Conservation (phyloP, 192 early-diverging fungal genomes). For the Umbelopsis vinacea region DNA sequence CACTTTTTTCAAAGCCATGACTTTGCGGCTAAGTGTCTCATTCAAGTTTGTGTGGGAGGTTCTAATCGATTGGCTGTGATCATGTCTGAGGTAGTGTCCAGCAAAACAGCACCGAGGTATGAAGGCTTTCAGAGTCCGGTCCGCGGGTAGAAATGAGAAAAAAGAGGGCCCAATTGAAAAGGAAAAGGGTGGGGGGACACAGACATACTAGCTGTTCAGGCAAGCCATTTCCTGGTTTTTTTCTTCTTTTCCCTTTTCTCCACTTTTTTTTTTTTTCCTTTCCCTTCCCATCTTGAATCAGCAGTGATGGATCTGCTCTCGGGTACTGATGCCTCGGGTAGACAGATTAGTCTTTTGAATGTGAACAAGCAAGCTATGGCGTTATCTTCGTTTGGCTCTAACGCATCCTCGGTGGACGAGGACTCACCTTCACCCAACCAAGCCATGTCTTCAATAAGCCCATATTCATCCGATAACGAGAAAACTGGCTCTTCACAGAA, state of each 20-base stretch:
- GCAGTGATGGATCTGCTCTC: slow-evolving; percentile 36
- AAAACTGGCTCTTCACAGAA: slow-evolving; percentile 3
- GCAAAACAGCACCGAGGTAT: background rate
- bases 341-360: slow-evolving; percentile 59
- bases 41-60: too few relatives aligned
- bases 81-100: too few relatives aligned
- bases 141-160: slow-evolving; percentile 11
- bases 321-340: slow-evolving; percentile 55
- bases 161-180: background rate
- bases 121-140: slow-evolving; percentile 17
- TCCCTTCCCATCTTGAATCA: background rate
- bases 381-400: background rate
- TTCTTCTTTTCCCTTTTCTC: slow-evolving; percentile 26
- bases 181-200: slow-evolving; percentile 18
- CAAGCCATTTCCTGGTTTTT: slow-evolving; percentile 9
- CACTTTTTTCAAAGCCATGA: too few relatives aligned
- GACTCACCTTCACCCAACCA: slow-evolving; percentile 9
- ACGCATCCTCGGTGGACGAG: slow-evolving; percentile 1
- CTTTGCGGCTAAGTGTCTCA: too few relatives aligned
- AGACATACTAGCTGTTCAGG: background rate
- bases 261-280: slow-evolving; percentile 21
- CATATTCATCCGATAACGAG: slow-evolving; percentile 23
- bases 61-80: too few relatives aligned
- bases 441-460: slow-evolving; percentile 16
- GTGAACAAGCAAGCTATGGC: slow-evolving; percentile 15